Evolutionary conservation across 1,139 yeast species (phyloP), one percentile per base, ranked within the genome.

Genomic region (Zygosaccharomyces pseudobailii): DNA sequence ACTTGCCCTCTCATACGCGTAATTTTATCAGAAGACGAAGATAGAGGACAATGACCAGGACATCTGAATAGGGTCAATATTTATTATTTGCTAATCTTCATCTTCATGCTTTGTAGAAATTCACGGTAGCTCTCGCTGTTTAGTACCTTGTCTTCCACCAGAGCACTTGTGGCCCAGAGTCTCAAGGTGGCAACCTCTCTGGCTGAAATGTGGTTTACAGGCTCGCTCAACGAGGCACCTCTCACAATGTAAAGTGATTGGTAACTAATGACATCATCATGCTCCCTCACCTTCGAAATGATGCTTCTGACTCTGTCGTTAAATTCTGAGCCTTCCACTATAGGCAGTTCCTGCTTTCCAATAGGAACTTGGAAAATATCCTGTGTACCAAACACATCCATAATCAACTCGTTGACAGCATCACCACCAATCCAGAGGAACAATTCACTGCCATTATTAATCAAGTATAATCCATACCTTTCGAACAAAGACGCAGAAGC

Each of bases 351-450:
- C 8, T 81, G 74, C 72, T 89, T 89, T 56, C 97, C 98, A 43
- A 84, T 75, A 58, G 82, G 83, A 37, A 90, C 77, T 50, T 78
- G 80, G 57, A 77, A 79, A 52, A 87, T 73, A 57, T 80, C 76
- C 42, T 76, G 78, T 27, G 82, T 79, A 17, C 97, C 97, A 69
- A 92, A 92, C 44, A 90, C 89, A 67, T 92, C 97, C 53, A 76
- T 71, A 19, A 88, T 78, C 57, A 92, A 76, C 53, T 85, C 95
- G 22, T 95, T 94, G 51, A 90, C 95, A 19, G 95, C 94, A 58
- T 88, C 95, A 48, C 96, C 95, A 43, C 97, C 92, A 52, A 92
- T 81, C 90, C 95, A 92, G 57, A 92, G 71, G 75, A 92, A 90
- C 60, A 89, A 73, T 58, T 87, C 94, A 54, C 82, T 80, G 9